A percentile compares a stretch with the other conserved stretches of the same genome.
Evolutionary conservation across 371 early-diverging fungal species (phyloP).

Genomic region (Massospora cicadina): DNA sequence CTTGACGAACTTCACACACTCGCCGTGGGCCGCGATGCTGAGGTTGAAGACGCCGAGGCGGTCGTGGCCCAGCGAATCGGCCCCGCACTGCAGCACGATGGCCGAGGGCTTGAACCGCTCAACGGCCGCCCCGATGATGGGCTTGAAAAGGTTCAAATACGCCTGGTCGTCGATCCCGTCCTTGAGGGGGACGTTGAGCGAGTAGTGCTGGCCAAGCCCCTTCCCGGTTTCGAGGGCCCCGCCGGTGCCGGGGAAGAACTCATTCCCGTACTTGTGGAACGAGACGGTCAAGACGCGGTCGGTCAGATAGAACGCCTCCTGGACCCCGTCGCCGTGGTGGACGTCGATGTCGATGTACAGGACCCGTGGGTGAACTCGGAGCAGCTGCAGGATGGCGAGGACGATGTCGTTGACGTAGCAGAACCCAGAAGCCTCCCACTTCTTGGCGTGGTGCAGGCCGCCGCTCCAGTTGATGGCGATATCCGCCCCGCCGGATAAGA

Average conservation of each 20-base stretch:
- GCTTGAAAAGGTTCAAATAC: slow-evolving; percentile 69
- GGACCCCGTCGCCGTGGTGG: slow-evolving; percentile 95
- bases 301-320: slow-evolving; percentile 80
- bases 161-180: slow-evolving; percentile 80
- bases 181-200: slow-evolving; percentile 80
- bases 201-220: slow-evolving; percentile 55
- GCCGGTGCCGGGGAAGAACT: slow-evolving; percentile 90
- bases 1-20: slow-evolving; percentile 72
- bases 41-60: slow-evolving; percentile 82
- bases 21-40: slow-evolving; percentile 74
- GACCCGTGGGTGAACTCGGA: slow-evolving; percentile 66
- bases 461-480: slow-evolving; percentile 92
- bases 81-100: slow-evolving; percentile 90
- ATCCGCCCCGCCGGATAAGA: slow-evolving; percentile 55
- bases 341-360: slow-evolving; percentile 92
- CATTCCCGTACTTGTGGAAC: slow-evolving; percentile 87
- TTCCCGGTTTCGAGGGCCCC: slow-evolving; percentile 58
- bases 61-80: slow-evolving; percentile 86
- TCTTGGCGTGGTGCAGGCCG: slow-evolving; percentile 92
- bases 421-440: slow-evolving; percentile 83
- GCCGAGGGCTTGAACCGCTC: slow-evolving; percentile 64
- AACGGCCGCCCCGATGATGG: slow-evolving; percentile 59
- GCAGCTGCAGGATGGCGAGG: slow-evolving; percentile 67
- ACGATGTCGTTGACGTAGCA: slow-evolving; percentile 96
- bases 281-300: slow-evolving; percentile 88